A percentile compares a stretch with the other conserved stretches of the same genome.
Evolutionary conservation across 1,139 yeast genomes (phyloP).

Genomic region (Yamadazyma friedrichii): DNA sequence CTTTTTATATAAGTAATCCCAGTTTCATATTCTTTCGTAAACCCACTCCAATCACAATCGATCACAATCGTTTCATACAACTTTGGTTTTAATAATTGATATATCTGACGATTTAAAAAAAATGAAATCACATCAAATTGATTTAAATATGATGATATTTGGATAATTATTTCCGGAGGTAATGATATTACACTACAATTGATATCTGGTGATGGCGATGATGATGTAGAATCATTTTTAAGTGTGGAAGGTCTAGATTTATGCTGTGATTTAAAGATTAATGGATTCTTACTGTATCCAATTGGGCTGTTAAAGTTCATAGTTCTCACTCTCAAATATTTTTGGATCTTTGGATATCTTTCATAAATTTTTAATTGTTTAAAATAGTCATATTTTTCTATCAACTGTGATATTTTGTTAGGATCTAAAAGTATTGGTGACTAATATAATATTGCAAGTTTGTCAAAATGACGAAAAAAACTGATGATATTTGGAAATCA

Average conservation of each 20-base stretch:
- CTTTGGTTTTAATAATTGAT: constrained; percentile 28
- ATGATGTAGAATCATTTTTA: too few species aligned
- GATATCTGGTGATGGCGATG: too few species aligned
- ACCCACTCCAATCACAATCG: constrained; percentile 36
- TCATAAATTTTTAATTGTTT: background rate
- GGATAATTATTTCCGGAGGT: constrained; percentile 38
- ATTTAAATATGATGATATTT: constrained; percentile 32
- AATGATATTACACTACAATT: constrained; percentile 10
- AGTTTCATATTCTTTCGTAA: constrained; percentile 29
- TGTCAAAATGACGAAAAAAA: constrained; percentile 24
- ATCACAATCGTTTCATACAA: constrained; percentile 40
- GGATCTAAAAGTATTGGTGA: too few species aligned
- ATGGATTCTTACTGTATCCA: constrained; percentile 18
- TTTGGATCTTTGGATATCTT: background rate
- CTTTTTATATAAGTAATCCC: constrained; percentile 31
- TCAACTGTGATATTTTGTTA: too few species aligned
- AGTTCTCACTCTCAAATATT: background rate
- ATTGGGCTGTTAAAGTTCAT: constrained; percentile 15
- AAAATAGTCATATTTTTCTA: too few species aligned
- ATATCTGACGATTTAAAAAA: constrained; percentile 21
- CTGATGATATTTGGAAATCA: constrained; percentile 93
- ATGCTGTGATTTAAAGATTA: background rate
- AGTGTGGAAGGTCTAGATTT: too few species aligned
- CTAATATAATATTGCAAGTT: too few species aligned
- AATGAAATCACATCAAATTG: constrained; percentile 43